Conservation (phyloP, 192 early-diverging fungal species). For the Coemansia sp. region DNA sequence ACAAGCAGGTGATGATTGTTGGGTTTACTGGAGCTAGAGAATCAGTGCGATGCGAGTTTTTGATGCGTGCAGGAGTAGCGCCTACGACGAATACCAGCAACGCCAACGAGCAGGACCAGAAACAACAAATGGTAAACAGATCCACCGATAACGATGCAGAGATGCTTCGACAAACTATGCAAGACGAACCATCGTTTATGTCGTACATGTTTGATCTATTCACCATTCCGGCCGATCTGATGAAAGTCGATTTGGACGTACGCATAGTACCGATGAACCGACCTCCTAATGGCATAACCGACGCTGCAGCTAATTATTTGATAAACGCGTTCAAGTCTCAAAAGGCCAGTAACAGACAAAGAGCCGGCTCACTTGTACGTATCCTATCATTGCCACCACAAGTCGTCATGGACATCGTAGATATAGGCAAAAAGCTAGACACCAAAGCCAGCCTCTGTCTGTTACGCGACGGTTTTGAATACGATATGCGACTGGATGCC, state of each 20-base stretch:
- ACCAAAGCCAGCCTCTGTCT: slow-evolving; percentile 21
- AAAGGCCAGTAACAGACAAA: slow-evolving; percentile 24
- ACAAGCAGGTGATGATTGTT: slow-evolving; percentile 43
- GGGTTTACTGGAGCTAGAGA: slow-evolving; percentile 41
- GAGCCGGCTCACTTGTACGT: slow-evolving; percentile 41
- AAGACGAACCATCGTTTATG: slow-evolving; percentile 17
- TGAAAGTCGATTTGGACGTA: slow-evolving; percentile 41
- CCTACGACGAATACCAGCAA: not conserved
- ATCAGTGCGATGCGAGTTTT: slow-evolving; percentile 52
- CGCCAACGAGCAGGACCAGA: not conserved
- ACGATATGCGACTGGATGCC: slow-evolving; percentile 29
- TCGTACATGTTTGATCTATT: slow-evolving; percentile 23
- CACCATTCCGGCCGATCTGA: slow-evolving; percentile 26
- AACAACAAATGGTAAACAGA: not conserved
- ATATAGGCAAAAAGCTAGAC: slow-evolving; percentile 22
- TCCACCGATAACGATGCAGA: not conserved
- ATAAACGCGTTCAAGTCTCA: slow-evolving; percentile 33
- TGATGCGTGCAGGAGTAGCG: slow-evolving; percentile 30
- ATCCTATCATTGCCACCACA: slow-evolving; percentile 45
- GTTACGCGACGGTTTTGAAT: slow-evolving; percentile 24
- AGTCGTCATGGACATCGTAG: slow-evolving; percentile 46
- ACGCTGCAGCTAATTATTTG: slow-evolving; percentile 30
- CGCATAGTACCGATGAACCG: slow-evolving; percentile 49
- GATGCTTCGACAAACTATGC: not conserved
- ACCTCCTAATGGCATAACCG: slow-evolving; percentile 47